phyloP scores from a whole-genome alignment of 2,329 filamentous ascomycete species.

The Diplodia scrobiculata region DNA sequence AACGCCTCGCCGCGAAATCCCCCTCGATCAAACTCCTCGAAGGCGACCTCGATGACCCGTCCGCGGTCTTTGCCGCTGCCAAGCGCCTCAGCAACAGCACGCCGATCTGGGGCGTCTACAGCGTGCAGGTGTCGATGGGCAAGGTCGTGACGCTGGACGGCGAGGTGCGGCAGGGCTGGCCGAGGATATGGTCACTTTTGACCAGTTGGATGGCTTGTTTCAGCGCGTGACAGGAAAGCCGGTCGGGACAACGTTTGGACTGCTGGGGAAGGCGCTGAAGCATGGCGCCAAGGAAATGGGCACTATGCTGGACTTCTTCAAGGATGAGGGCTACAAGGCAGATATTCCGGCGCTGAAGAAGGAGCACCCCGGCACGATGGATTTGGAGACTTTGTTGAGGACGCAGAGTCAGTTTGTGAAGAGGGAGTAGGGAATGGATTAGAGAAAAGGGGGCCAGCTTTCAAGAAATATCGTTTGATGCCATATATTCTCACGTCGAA shows the following conservation, averaged over 20 bases:
- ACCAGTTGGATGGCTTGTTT: too few species aligned
- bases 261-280: slow-evolving; percentile 41
- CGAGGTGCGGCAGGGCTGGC: slow-evolving; percentile 44
- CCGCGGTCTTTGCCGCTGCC: slow-evolving; percentile 53
- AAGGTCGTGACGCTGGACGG: slow-evolving; percentile 23
- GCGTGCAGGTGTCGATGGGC: slow-evolving; percentile 35
- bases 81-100: slow-evolving; percentile 34
- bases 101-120: slow-evolving; percentile 40
- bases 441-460: too few species aligned
- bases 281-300: slow-evolving; percentile 47
- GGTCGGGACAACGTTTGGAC: not conserved
- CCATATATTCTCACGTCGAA: too few species aligned
- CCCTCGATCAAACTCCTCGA: slow-evolving; percentile 56
- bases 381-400: slow-evolving; percentile 53
- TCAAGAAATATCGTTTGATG: too few species aligned
- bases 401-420: slow-evolving; percentile 38
- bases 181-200: too few species aligned
- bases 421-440: not conserved
- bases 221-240: too few species aligned
- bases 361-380: slow-evolving; percentile 51
- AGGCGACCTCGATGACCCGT: slow-evolving; percentile 56
- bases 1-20: slow-evolving; percentile 51
- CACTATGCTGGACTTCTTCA: slow-evolving; percentile 56
- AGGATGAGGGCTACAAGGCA: slow-evolving; percentile 50
- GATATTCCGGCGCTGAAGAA: slow-evolving; percentile 50